Evolutionary conservation across 2,329 filamentous ascomycete genomes (phyloP).

Genomic region (Monosporascus sp.): DNA sequence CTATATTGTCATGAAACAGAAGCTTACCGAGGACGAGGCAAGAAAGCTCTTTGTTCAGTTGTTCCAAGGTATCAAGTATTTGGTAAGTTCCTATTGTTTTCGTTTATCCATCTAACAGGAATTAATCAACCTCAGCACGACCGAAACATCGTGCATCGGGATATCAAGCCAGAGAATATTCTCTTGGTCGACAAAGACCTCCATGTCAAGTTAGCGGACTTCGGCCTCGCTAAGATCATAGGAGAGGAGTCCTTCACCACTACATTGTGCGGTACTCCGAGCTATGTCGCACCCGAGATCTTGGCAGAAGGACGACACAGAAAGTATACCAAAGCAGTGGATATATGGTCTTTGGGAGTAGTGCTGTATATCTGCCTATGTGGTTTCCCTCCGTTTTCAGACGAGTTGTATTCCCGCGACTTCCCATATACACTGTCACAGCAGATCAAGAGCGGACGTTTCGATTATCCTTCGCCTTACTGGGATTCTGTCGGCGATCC

Average conservation of each 20-base stretch:
- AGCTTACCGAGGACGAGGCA: slow-evolving; percentile 77
- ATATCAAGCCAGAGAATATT: slow-evolving; percentile 98
- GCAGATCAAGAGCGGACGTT: slow-evolving; percentile 83
- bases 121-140: slow-evolving; percentile 66
- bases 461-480: slow-evolving; percentile 94
- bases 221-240: slow-evolving; percentile 96
- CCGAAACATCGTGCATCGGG: slow-evolving; percentile 92
- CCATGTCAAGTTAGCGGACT: slow-evolving; percentile 89
- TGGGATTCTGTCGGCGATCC: slow-evolving; percentile 87
- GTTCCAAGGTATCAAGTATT: slow-evolving; percentile 89
- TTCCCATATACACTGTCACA: slow-evolving; percentile 84
- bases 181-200: slow-evolving; percentile 80
- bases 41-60: slow-evolving; percentile 86
- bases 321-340: slow-evolving; percentile 90
- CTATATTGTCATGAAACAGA: slow-evolving; percentile 85
- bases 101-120: not conserved
- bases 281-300: slow-evolving; percentile 95
- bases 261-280: slow-evolving; percentile 92
- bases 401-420: slow-evolving; percentile 76
- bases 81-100: slow-evolving; percentile 55
- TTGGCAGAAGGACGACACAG: slow-evolving; percentile 75
- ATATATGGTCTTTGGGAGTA: slow-evolving; percentile 96
- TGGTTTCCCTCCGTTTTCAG: slow-evolving; percentile 94
- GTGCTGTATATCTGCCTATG: slow-evolving; percentile 96
- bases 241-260: slow-evolving; percentile 98